Evolutionary conservation across 2,329 filamentous ascomycete species (phyloP), one percentile per base, ranked within the genome.

Genomic region (Apiospora hydei): DNA sequence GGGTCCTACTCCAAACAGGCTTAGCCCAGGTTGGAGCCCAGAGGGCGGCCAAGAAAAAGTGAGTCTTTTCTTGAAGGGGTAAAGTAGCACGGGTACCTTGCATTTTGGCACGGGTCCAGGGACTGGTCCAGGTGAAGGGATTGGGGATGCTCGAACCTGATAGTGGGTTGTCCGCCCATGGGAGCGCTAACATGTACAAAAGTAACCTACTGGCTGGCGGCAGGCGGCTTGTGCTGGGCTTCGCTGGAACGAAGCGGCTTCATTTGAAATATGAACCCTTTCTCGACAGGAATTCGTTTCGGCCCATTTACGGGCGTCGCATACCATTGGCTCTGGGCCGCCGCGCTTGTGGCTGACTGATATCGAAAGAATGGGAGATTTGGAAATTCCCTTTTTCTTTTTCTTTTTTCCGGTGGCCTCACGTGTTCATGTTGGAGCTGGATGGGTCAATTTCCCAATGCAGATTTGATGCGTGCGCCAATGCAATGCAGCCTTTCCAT

Each of bases 201-300:
- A 38, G 34, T 30, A 30, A 30, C 26, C 5, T 38, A 38, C 34
- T 38, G 24, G 49, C 49, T 53, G 57, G 57, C 57, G 41, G 57
- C 26, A 30, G 26, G 26, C 26, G 26, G 57, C 57, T 64, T 61
- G 53, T 11, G 53, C 30, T 38, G 51, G 26, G 16, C 26, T 57
- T 57, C n/a, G 57, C 57, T 64, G 57, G 57, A 64, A 64, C 57
- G 57, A 64, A 64, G 34, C 57, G 30, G 57, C 57, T 41, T 64
- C 57, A 38, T 41, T 64, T 13, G 57, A 41, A 64, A 14, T 64
- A n/a, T 64, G 57, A 64, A 64, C 57, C 57, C 57, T 64, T 64
- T 64, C n/a, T 64, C 41, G 57, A 41, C 57, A 64, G 57, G 57
- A 64, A 64, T 64, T 64, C 34, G 57, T 64, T 34, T 64, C 57